phyloP scores from a whole-genome alignment of 1,139 yeast species.

The Candida sanyaensis region DNA sequence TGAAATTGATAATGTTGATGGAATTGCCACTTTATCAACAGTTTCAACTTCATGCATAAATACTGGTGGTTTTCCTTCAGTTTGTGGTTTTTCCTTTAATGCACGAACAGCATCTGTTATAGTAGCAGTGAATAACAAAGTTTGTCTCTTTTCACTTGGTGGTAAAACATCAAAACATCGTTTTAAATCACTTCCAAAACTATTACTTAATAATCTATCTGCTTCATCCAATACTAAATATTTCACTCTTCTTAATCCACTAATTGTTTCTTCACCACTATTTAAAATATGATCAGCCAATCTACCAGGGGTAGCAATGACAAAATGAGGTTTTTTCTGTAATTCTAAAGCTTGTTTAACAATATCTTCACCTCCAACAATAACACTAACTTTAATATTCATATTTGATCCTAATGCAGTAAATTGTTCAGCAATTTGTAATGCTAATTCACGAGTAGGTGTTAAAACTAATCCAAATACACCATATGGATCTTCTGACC shows the following conservation, averaged over 20 bases:
- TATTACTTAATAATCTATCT: constrained; percentile 81
- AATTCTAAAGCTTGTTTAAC: constrained; percentile 80
- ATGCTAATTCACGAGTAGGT: constrained; percentile 93
- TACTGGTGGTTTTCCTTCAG: constrained; percentile 63
- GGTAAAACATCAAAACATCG: constrained; percentile 77
- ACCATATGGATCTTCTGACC: constrained; percentile 96
- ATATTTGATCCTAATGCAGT: constrained; percentile 88
- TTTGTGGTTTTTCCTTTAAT: constrained; percentile 66
- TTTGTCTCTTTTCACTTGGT: constrained; percentile 71
- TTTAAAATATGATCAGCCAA: constrained; percentile 88
- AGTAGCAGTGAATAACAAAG: constrained; percentile 92
- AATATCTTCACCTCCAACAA: constrained; percentile 96
- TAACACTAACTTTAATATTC: constrained; percentile 76
- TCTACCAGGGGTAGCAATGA: constrained; percentile 97
- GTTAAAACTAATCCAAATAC: constrained; percentile 86
- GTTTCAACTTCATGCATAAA: constrained; percentile 82
- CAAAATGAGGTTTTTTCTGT: constrained; percentile 86
- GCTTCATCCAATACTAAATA: constrained; percentile 95
- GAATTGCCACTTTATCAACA: constrained; percentile 73
- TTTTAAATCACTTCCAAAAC: constrained; percentile 78
- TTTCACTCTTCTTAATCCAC: constrained; percentile 75
- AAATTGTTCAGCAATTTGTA: constrained; percentile 96
- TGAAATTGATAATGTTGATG: constrained; percentile 63
- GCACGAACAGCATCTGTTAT: constrained; percentile 90
- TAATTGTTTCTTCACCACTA: constrained; percentile 86